A percentile compares a stretch with the other conserved stretches of the same genome.
phyloP scores from a whole-genome alignment of 2,329 filamentous ascomycete genomes.

The Fusarium brachygibbosum region DNA sequence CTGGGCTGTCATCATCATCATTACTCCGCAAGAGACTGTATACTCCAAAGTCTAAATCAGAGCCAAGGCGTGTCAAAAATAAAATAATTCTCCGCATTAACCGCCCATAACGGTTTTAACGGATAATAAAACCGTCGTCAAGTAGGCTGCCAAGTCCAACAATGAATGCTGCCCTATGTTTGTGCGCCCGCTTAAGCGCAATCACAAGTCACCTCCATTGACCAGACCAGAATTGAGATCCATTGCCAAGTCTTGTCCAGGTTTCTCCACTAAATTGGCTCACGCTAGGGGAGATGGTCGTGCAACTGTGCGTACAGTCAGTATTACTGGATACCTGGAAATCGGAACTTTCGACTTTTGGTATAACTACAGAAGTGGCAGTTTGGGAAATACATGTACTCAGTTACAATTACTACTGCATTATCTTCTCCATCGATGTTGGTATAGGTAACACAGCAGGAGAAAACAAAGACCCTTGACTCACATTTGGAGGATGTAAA shows the following conservation, averaged over 20 bases:
- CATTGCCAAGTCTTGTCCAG: slow-evolving; percentile 1
- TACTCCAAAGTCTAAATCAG: not conserved
- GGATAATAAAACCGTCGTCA: not conserved
- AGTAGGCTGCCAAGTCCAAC: not conserved
- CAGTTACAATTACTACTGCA: not conserved
- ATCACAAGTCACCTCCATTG: slow-evolving; percentile 3
- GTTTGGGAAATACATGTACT: not conserved
- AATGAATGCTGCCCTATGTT: not conserved
- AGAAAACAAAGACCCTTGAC: not conserved
- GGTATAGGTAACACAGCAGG: not conserved
- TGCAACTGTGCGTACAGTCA: not conserved
- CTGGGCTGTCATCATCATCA: slow-evolving; percentile 11
- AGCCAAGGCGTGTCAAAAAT: not conserved
- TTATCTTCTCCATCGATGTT: not conserved
- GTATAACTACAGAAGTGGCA: not conserved
- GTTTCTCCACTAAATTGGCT: slow-evolving; percentile 21
- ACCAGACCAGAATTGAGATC: not conserved
- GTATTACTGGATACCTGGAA: not conserved
- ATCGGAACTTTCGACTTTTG: not conserved
- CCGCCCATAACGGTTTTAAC: not conserved
- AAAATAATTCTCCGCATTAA: not conserved
- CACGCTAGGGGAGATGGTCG: slow-evolving; percentile 9
- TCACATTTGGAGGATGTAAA: not conserved
- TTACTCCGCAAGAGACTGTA: not conserved
- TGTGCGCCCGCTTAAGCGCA: not conserved